Evolutionary conservation across 2,329 filamentous ascomycete genomes (phyloP), one percentile per base, ranked within the genome.

Genomic region (Berkeleyomyces rouxiae): DNA sequence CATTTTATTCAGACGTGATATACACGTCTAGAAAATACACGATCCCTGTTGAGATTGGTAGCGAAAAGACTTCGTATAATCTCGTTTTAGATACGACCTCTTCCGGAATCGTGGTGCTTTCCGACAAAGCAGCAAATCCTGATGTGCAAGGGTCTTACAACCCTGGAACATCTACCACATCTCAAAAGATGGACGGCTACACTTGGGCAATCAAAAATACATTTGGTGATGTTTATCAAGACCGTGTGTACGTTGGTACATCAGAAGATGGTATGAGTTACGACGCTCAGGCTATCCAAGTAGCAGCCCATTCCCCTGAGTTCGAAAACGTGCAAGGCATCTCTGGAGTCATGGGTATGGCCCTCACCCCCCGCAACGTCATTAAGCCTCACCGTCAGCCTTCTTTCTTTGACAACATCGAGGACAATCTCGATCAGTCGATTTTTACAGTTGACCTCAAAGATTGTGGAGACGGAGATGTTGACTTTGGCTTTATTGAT

Each of bases 401-500:
- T 60, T 78, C 76, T 0, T 78, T 77, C 59, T 75, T 74, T 58
- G 73, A 71, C 16, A 75, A 69, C n/a, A 53, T 53, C 36, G 39
- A 36, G 31, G 7, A 44, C 16, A 64, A 61, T 42, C 46, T 64
- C 16, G 53, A 55, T 1, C 16, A 49, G 36, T 33, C 31, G 11
- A 36, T 63, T 9, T 62, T 62, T 23, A 62, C 61, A 36, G 61
- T 51, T 39, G 61, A 62, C 40, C 51, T 62, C 7, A 62, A 62
- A 23, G 23, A 23, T 23, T 2, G 23, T 23, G 23, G 23, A 23
- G 23, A 23, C 2, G 23, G 23, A 23, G 23, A 23, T 23, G 23
- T 23, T 23, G 23, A 23, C 23, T 23, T 23, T 23, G 72, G 72
- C 43, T 74, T 75, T 74, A 81, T 85, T 66, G 81, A 86, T 73